A percentile compares a stretch with the other conserved stretches of the same genome.
These are phyloP conservation scores for Ophiostoma quercus DNA, from an alignment of 2,329 filamentous ascomycete species.

Conservation along the genomic window DNA sequence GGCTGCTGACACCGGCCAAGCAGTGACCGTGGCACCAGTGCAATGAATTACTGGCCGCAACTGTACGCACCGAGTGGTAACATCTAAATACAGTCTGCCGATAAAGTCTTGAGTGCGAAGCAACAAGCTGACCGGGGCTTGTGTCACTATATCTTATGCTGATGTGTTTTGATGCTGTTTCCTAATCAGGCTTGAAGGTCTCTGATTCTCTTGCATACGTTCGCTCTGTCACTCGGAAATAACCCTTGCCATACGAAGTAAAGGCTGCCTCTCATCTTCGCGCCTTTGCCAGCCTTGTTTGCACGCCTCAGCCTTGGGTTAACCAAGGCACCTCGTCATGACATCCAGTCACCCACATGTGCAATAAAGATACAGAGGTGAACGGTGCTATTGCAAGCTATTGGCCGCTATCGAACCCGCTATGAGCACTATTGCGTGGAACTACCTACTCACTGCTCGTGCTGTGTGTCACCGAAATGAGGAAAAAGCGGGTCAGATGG, in stretches of 20 bases:
- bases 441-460: background rate
- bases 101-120: background rate
- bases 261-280: background rate
- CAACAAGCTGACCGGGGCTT: background rate
- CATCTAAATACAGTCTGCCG: background rate
- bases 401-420: background rate
- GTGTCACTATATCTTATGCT: background rate
- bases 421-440: background rate
- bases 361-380: no score
- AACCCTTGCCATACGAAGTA: no score
- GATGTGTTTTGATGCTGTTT: background rate
- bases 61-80: background rate
- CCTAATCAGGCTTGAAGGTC: background rate
- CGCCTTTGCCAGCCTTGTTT: background rate
- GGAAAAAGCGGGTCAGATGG: background rate
- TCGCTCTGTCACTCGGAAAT: no score
- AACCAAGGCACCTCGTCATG: no score
- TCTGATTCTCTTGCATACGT: no score
- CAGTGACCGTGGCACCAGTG: background rate
- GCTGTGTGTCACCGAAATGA: background rate
- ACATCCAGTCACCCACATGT: no score
- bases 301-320: background rate
- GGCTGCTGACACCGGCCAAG: background rate
- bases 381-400: background rate
- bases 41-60: background rate